Evolutionary conservation across 2,329 filamentous ascomycete genomes (phyloP).

Genomic region (Nectriaceae sp.): DNA sequence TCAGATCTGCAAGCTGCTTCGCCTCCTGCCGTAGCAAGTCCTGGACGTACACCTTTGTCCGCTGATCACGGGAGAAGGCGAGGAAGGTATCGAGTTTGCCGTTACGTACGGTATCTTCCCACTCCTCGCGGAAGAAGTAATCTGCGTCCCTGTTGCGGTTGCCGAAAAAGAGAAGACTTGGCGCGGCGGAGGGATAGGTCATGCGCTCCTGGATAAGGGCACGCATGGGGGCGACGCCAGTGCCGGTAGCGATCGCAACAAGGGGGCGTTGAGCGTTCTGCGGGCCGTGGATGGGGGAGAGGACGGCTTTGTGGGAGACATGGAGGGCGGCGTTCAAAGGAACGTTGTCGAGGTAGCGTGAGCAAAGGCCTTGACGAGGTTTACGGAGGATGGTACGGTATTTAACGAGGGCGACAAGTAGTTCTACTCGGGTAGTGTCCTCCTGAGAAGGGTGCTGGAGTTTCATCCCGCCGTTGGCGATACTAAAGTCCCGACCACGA

Average conservation of each 20-base stretch:
- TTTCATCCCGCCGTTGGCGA: slow-evolving; percentile 69
- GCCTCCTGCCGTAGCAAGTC: slow-evolving; percentile 51
- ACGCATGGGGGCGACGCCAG: slow-evolving; percentile 83
- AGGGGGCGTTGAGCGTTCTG: slow-evolving; percentile 54
- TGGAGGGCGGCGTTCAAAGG: slow-evolving; percentile 57
- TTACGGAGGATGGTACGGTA: slow-evolving; percentile 87
- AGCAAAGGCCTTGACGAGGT: slow-evolving; percentile 84
- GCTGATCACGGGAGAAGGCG: slow-evolving; percentile 52
- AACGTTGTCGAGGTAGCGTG: slow-evolving; percentile 76
- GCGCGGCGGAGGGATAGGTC: slow-evolving; percentile 29
- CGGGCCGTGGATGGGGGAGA: slow-evolving; percentile 42
- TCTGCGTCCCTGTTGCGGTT: slow-evolving; percentile 75
- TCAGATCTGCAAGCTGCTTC: slow-evolving; percentile 30
- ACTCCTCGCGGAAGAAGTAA: slow-evolving; percentile 81
- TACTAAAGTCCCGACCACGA: slow-evolving; percentile 90
- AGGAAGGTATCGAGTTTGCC: slow-evolving; percentile 38
- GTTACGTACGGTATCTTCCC: slow-evolving; percentile 45
- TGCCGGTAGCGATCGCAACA: slow-evolving; percentile 81
- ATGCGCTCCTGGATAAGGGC: slow-evolving; percentile 77
- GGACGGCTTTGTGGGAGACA: slow-evolving; percentile 58
- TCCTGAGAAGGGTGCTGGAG: slow-evolving; percentile 30
- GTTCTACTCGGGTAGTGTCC: slow-evolving; percentile 57
- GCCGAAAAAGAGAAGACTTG: slow-evolving; percentile 76
- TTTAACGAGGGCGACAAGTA: slow-evolving; percentile 86
- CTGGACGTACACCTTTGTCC: slow-evolving; percentile 58